phyloP scores from a whole-genome alignment of 495 filamentous ascomycete genomes.

The Talaromyces adpressus region DNA sequence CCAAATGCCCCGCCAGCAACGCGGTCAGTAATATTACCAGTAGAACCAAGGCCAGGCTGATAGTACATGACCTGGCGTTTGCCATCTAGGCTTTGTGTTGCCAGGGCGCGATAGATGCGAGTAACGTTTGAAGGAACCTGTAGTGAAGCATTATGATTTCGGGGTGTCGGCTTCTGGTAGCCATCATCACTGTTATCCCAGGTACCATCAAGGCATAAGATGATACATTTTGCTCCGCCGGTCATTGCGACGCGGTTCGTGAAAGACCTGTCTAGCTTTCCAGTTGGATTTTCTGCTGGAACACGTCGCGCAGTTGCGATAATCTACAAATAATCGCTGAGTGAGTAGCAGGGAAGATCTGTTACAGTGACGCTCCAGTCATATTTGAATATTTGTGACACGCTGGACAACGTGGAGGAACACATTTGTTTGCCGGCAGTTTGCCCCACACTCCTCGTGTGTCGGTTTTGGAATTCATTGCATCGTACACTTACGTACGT shows the following conservation, averaged over 20 bases:
- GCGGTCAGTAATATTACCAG: conserved; percentile 31
- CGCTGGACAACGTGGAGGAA: no score
- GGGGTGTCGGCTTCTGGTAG: conserved; percentile 12
- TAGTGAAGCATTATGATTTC: conserved; percentile 16
- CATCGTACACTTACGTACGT: no score
- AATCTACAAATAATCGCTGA: no score
- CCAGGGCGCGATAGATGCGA: conserved; percentile 30
- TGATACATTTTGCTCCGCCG: conserved; percentile 21
- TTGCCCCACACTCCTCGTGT: no score
- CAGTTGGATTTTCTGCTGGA: no score
- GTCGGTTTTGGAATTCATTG: no score
- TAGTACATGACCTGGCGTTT: conserved; percentile 46
- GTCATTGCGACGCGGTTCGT: background rate
- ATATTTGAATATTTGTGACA: no score
- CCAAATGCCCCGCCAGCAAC: conserved; percentile 45
- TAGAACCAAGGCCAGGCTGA: conserved; percentile 45
- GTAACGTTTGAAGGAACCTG: conserved; percentile 40
- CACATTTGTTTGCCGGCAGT: no score
- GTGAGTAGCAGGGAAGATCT: no score
- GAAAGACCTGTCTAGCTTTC: no score
- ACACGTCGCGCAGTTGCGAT: no score
- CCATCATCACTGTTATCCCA: conserved; percentile 30
- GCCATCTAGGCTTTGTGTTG: conserved; percentile 17
- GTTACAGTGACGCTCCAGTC: no score
- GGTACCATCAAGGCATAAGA: conserved; percentile 38